Base-by-base conservation (phyloP, 148 eudicot species). In the Silene uniflora region DNA sequence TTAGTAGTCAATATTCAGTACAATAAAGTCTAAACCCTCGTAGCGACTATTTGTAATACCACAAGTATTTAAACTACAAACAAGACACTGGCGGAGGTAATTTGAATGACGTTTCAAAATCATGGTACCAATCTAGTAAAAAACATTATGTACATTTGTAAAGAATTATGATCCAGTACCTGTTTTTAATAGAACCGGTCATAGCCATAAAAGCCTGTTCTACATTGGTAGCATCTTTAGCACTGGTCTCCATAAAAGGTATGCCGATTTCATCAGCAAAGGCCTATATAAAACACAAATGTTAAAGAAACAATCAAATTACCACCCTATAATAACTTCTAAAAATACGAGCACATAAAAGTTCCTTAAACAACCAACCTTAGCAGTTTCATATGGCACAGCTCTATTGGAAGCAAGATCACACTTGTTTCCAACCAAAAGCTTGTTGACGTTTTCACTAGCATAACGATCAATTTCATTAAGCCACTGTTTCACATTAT, bases 151-250 rank as follows among this genome's bases (percentile, higher is more conserved):
- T 52, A 10, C 7, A 11, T 46, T 3, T 22, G 42, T 24, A 70
- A 10, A 52, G 29, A 49, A 70, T 49, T 29, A 70, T 13, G 73
- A 47, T 49, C 59, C 0, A 27, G 24, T 70, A 88, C 91, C 94
- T 88, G 75, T 83, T 77, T 81, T 90, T 90, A 35, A 90, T 88
- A 59, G 90, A 73, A 42, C 85, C 89, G 75, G 94, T 81, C 91
- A 90, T 90, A 76, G 94, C 94, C 94, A 90, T 88, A 82, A 90
- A 90, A 77, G 91, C 91, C 63, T 86, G 91, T 77, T 90, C 94
- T 42, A 90, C 94, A 54, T 90, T 88, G 42, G 86, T 87, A 27
- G 94, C 83, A 71, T 88, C 87, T 76, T 90, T 90, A 24, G 94
- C 94, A 87, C 94, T 90, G 62, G 94, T 87, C 85, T 90, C 94